A percentile compares a stretch with the other conserved stretches of the same genome.
phyloP scores from a whole-genome alignment of 2,329 filamentous ascomycete species.

The Fusarium sp. region DNA sequence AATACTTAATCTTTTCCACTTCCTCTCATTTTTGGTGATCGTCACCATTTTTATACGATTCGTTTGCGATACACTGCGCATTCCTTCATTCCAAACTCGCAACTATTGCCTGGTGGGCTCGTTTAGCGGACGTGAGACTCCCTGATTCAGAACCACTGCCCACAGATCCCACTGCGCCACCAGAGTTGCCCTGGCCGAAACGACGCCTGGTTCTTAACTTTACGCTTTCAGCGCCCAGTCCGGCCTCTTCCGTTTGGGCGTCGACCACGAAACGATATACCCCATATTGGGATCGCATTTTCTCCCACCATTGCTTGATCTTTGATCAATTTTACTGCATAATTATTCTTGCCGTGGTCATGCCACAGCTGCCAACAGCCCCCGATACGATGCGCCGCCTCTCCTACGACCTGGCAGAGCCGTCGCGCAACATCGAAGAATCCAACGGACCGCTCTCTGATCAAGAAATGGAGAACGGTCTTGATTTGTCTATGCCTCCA shows the following conservation, averaged over 20 bases:
- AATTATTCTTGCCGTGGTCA: slow-evolving; percentile 4
- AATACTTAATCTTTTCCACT: background rate
- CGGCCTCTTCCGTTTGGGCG: slow-evolving; percentile 16
- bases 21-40: slow-evolving; percentile 7
- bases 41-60: slow-evolving; percentile 1
- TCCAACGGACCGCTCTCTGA: slow-evolving; percentile 47
- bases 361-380: slow-evolving; percentile 37
- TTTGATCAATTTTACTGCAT: background rate
- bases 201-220: slow-evolving; percentile 11
- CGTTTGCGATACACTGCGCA: slow-evolving; percentile 16
- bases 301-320: slow-evolving; percentile 6
- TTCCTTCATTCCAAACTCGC: slow-evolving; percentile 28
- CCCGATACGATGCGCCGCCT: slow-evolving; percentile 57
- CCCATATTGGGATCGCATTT: slow-evolving; percentile 10
- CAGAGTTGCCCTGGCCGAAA: slow-evolving; percentile 24
- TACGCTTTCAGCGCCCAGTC: slow-evolving; percentile 23
- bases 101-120: slow-evolving; percentile 21
- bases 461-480: slow-evolving; percentile 48
- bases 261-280: slow-evolving; percentile 10
- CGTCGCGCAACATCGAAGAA: slow-evolving; percentile 56
- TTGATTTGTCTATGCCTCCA: slow-evolving; percentile 56
- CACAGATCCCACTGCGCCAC: slow-evolving; percentile 40
- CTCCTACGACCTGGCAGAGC: slow-evolving; percentile 57
- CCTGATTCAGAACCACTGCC: slow-evolving; percentile 28
- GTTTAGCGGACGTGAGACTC: slow-evolving; percentile 29